Base-by-base conservation (phyloP, 2,329 filamentous ascomycete genomes). In the Pestalotiopsis sp. region DNA sequence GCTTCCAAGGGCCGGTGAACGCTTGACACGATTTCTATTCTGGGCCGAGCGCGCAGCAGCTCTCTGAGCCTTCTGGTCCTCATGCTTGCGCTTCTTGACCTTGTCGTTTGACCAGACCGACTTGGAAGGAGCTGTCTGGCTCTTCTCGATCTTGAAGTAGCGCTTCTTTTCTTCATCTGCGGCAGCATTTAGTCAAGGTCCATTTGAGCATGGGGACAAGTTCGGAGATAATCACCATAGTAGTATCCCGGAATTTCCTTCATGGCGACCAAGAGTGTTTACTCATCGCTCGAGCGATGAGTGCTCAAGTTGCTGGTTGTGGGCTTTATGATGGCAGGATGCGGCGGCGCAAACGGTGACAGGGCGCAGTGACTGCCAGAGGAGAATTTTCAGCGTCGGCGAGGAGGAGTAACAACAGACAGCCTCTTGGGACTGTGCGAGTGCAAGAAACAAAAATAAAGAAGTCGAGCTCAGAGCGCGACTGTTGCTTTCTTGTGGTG, bases 101-200 rank as follows among this genome's bases (percentile, higher is more conserved):
- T 84, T 84, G 60, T 87, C 82, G n/a, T 83, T 80, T 9, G 89
- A 88, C 81, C 90, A 92, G 17, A 83, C 79, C 0, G 86, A 70
- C 82, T 7, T 77, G 79, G 1, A 80, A 71, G 88, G 84, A 0
- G 88, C 87, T 17, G 83, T 83, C 67, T 86, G 83, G 52, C 87
- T 83, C 60, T 84, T 85, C 75, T 91, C 87, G 64, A 93, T 86
- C 73, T 88, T 90, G 79, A 92, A 93, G 75, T 92, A 93, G 71
- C 88, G 91, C 49, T 85, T 85, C 77, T 88, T 92, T 58, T 84
- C 84, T 14, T 78, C 65, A 70, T 90, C 88, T 89, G 66, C 7
- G 39, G 45, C 11, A 45, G 63, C 11, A 1, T 49, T 67, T 49
- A 49, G 39, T 52, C 25, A n/a, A 36, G 27, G 20, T n/a, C 11